Evolutionary conservation across 2,329 filamentous ascomycete genomes (phyloP), one percentile per base, ranked within the genome.

Genomic region (Stachybotrys chlorohalonatus): DNA sequence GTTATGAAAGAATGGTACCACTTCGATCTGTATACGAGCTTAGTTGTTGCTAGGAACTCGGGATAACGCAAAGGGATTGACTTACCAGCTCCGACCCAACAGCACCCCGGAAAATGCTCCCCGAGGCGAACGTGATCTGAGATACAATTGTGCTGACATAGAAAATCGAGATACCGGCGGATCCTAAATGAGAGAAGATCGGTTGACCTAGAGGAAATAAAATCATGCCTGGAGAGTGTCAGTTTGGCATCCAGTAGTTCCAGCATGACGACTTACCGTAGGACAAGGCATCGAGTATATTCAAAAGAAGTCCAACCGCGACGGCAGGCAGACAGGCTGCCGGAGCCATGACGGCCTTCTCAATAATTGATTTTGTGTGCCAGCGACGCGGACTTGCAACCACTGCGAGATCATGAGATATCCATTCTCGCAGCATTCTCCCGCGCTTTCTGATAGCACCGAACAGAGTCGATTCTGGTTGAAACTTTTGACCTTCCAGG

Each of bases 1-100:
- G 65, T 93, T 95, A 73, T 99, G 94, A 68, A 99, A 97, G 73
- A 99, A 99, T 0, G 93, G 94, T 1, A 99, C 93, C 1, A 97
- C 93, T 73, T 99, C 94, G 61, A 97, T 99, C 83, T 87, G 58
- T 17, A 58, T 51, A 7, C 15, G 46, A 47, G 52, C 56, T 58
- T 47, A 60, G 55, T 53, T 39, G 17, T 17, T 7, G 47, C 47
- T 15, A 36, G 13, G 16, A 16, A 11, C 46, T 15, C 1, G 16
- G 24, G 42, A 51, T 17, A 55, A 36, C n/a, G 24, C 24, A 2
- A 31, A 3, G 49, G 30, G 39, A 13, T 16, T 42, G 11, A 70
- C 79, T 60, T 72, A 86, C 84, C 85, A 99, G 86, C 70, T 99
- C 94, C 2, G 94, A 97, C 6, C 94, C 94, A 56, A 99, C 85